Conservation (phyloP, 441 rosid species). For the Jatropha multifida region DNA sequence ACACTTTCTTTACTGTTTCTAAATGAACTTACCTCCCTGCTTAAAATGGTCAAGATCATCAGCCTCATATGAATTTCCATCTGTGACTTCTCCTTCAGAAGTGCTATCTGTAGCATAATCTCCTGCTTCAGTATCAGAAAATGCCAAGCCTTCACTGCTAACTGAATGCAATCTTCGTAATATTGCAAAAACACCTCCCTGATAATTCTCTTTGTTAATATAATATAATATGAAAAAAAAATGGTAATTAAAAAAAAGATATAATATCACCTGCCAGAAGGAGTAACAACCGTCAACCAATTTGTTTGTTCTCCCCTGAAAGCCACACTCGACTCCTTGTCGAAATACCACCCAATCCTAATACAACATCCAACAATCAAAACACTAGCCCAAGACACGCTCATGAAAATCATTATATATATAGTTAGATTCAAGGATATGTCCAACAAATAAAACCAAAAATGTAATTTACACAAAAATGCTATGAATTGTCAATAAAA, state of each 20-base stretch:
- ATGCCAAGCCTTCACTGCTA: conserved; percentile 18
- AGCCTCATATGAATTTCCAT: conserved; percentile 29
- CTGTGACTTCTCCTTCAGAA: conserved; percentile 43
- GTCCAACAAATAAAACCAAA: conserved; percentile 6
- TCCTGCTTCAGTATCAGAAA: conserved; percentile 35
- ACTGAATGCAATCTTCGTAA: conserved; percentile 45
- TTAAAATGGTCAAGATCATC: conserved; percentile 32
- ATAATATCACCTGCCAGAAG: conserved; percentile 81
- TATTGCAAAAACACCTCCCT: conserved; percentile 80
- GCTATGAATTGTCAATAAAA: conserved; percentile 16
- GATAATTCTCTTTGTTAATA: conserved; percentile 21
- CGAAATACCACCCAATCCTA: conserved; percentile 85
- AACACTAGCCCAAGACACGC: neutral
- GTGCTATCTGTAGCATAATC: conserved; percentile 26
- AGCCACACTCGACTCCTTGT: conserved; percentile 92
- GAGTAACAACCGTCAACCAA: conserved; percentile 96
- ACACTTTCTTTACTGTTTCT: neutral
- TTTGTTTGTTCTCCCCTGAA: conserved; percentile 94
- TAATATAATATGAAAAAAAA: neutral
- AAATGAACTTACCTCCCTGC: conserved; percentile 35
- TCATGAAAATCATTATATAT: neutral
- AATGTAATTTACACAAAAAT: conserved; percentile 8
- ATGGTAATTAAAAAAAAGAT: conserved; percentile 8
- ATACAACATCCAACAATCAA: neutral
- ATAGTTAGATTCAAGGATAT: conserved; percentile 6